Evolutionary conservation across 805 yeast genomes (phyloP), one percentile per base, ranked within the genome.

Genomic region (Barnettozyma pratensis): DNA sequence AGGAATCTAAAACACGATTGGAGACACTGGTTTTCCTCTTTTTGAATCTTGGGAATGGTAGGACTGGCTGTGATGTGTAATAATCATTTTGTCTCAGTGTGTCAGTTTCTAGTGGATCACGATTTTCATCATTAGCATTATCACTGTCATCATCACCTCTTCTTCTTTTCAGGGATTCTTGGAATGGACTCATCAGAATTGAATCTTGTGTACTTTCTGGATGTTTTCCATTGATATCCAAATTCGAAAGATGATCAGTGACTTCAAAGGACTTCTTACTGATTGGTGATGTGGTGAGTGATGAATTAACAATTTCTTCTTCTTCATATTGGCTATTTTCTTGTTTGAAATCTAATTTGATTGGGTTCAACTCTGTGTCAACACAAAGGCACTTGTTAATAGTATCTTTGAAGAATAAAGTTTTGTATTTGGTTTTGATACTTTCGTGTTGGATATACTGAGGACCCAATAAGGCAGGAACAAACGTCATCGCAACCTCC

Each of bases 401-500:
- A 2, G 58, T 51, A 3, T 41, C 37, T 11, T 47, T 43, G 19
- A 52, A 52, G 5, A 57, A 8, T 4, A 48, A 32, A 6, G 30
- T 45, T 37, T 41, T 46, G 7, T 25, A 32, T 10, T n/a, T 40
- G 4, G 46, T 29, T 27, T 28, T 28, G 2, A 29, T 26, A 28
- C 46, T n/a, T n/a, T n/a, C n/a, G 11, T 36, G 36, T 4, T 42
- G 26, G 34, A 19, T 14, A 10, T 43, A 26, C 6, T 19, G 4
- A 4, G 28, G 12, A 29, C 40, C 42, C 9, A 25, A 27, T 9
- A 45, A 11, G 10, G 39, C 38, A 7, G 50, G 48, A 12, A 48
- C 50, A 37, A 66, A 64, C 2, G 57, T 45, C 48, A 57, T 49
- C 7, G 38, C 51, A 39, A 38, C 39, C 6, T 52, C 53, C 2